Evolutionary conservation across 1,284 basidiomycete species (phyloP).

Genomic region (Tilletia caries): DNA sequence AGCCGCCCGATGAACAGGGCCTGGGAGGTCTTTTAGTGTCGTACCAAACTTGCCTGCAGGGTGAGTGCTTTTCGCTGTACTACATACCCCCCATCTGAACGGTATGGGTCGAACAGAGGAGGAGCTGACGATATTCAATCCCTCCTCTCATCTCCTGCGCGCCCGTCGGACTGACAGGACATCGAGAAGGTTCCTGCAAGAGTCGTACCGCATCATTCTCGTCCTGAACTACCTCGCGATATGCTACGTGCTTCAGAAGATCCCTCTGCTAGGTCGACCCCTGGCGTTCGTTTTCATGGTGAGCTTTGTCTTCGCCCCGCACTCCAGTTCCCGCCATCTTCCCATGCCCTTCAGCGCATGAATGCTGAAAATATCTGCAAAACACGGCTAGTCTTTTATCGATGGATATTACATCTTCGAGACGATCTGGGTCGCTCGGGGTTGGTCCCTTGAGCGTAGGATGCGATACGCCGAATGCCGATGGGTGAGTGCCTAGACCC

Average conservation of each 20-base stretch:
- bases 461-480: conserved; percentile 50
- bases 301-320: background rate
- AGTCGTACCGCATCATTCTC: conserved; percentile 42
- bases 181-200: conserved; percentile 32
- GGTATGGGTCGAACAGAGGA: no score
- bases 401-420: conserved; percentile 54
- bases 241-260: conserved; percentile 31
- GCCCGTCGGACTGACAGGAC: conserved; percentile 12
- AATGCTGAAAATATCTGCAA: no score
- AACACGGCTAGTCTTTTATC: conserved; percentile 31
- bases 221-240: conserved; percentile 43
- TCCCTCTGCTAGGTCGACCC: conserved; percentile 40
- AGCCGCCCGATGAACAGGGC: no score
- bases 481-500: conserved; percentile 25
- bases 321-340: no score
- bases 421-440: conserved; percentile 46
- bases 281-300: conserved; percentile 47
- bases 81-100: no score
- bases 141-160: no score
- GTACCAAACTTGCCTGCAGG: background rate
- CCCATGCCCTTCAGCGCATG: background rate
- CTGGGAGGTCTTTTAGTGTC: conserved; percentile 14
- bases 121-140: no score
- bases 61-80: background rate
- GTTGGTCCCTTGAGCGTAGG: conserved; percentile 38